Evolutionary conservation across 2,329 filamentous ascomycete species (phyloP).

Genomic region (Paecilomyces dactylethromorphus): DNA sequence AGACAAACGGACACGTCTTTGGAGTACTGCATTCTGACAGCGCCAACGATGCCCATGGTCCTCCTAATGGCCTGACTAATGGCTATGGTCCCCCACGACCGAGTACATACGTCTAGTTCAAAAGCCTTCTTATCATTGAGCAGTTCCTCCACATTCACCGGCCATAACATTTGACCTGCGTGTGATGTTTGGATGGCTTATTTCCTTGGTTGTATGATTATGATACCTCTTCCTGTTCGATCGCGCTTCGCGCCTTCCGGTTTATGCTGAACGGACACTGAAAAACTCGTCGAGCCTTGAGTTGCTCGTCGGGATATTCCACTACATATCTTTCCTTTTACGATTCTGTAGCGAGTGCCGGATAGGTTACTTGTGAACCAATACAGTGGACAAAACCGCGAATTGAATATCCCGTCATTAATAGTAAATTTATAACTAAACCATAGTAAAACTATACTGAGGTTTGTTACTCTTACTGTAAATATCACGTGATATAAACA

Average conservation of each 20-base stretch:
- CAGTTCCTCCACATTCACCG: constrained; percentile 4
- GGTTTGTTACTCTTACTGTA: no score
- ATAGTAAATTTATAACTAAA: not conserved
- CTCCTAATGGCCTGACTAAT: constrained; percentile 26
- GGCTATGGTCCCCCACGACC: constrained; percentile 28
- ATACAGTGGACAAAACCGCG: constrained; percentile 2
- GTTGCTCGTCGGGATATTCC: not conserved
- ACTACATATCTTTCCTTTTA: not conserved
- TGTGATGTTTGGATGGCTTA: constrained; percentile 25
- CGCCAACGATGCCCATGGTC: constrained; percentile 11
- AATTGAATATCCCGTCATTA: no score
- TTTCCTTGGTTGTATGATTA: constrained; percentile 35
- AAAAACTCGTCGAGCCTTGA: constrained; percentile 1
- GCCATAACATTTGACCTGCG: constrained; percentile 1
- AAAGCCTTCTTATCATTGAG: constrained; percentile 13
- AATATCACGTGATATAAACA: constrained; percentile 18
- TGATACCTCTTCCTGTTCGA: constrained; percentile 30
- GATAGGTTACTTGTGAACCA: not conserved
- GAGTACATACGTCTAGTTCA: constrained; percentile 35
- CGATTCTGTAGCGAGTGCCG: not conserved
- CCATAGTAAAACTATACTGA: no score
- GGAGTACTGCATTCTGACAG: constrained; percentile 13
- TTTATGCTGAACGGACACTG: not conserved
- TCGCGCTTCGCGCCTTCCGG: not conserved
- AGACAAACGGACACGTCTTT: constrained; percentile 25